A percentile compares a stretch with the other conserved stretches of the same genome.
Evolutionary conservation across 495 filamentous ascomycete genomes (phyloP).

Genomic region (Tuber brumale): DNA sequence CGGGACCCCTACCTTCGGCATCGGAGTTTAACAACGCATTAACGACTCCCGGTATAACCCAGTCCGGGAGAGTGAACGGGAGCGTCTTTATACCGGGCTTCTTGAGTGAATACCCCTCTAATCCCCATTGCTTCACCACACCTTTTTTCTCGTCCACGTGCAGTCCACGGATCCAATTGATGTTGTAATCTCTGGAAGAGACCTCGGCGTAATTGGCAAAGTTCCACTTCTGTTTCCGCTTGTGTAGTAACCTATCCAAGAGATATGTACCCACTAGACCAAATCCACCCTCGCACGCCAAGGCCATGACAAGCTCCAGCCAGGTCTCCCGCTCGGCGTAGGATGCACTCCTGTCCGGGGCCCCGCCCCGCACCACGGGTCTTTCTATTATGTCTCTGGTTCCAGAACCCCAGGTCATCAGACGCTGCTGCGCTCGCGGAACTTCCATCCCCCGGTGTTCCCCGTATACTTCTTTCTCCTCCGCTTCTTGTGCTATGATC

Average conservation of each 20-base stretch:
- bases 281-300: constrained; percentile 24
- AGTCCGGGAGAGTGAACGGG: constrained; percentile 23
- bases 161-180: neutral
- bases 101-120: constrained; percentile 27
- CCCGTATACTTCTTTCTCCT: constrained; percentile 16
- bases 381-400: constrained; percentile 14
- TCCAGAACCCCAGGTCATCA: constrained; percentile 27
- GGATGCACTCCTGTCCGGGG: neutral
- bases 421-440: constrained; percentile 12
- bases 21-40: constrained; percentile 31
- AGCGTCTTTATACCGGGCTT: constrained; percentile 19
- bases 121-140: constrained; percentile 13
- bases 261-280: constrained; percentile 19
- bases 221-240: constrained; percentile 15
- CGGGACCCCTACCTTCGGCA: constrained; percentile 29
- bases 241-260: constrained; percentile 2
- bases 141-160: constrained; percentile 7
- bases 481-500: constrained; percentile 25
- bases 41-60: constrained; percentile 23
- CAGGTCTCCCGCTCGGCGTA: constrained; percentile 30
- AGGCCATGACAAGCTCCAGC: constrained; percentile 28
- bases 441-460: constrained; percentile 32
- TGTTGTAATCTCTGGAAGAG: constrained; percentile 20
- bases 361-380: neutral
- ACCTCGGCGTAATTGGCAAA: constrained; percentile 19